Percentiles rank a stretch among this genome's conserved stretches.
phyloP scores from a whole-genome alignment of 805 yeast genomes.

The Myxozyma lipomycoides region DNA sequence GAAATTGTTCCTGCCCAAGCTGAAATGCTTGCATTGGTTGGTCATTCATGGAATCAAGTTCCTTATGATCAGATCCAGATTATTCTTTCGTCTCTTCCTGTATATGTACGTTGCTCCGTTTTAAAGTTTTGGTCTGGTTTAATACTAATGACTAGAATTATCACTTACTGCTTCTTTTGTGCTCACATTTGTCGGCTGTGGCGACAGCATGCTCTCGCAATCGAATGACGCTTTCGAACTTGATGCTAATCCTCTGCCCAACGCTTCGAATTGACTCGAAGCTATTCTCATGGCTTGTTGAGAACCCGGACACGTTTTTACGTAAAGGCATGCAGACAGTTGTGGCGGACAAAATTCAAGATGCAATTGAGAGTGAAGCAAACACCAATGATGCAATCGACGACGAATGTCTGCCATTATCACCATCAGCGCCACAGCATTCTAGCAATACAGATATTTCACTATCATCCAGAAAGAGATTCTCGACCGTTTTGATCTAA shows the following conservation, averaged over 20 bases:
- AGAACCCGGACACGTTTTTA: conserved; percentile 7
- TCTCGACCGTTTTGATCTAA: too few species aligned
- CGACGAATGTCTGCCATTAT: too few species aligned
- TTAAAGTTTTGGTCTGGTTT: background rate
- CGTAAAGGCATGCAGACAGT: too few species aligned
- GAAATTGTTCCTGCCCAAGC: conserved; percentile 26
- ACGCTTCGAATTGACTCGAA: conserved; percentile 33
- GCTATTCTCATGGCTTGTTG: conserved; percentile 31
- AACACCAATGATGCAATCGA: too few species aligned
- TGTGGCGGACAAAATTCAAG: too few species aligned
- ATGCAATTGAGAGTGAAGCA: too few species aligned
- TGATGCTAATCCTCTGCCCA: conserved; percentile 35
- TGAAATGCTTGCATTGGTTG: background rate
- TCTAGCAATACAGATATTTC: too few species aligned
- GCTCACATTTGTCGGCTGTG: conserved; percentile 32
- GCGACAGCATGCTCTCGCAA: conserved; percentile 24
- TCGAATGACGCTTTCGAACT: conserved; percentile 34
- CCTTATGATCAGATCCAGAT: conserved; percentile 25
- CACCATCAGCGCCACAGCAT: too few species aligned
- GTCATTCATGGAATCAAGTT: conserved; percentile 5
- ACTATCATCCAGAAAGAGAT: too few species aligned
- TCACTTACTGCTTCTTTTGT: conserved; percentile 31
- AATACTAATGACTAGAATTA: conserved; percentile 23
- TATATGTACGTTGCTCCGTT: conserved; percentile 5
- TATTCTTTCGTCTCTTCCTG: conserved; percentile 19